phyloP scores from a whole-genome alignment of 2,329 filamentous ascomycete genomes.

The Cladophialophora exuberans region DNA sequence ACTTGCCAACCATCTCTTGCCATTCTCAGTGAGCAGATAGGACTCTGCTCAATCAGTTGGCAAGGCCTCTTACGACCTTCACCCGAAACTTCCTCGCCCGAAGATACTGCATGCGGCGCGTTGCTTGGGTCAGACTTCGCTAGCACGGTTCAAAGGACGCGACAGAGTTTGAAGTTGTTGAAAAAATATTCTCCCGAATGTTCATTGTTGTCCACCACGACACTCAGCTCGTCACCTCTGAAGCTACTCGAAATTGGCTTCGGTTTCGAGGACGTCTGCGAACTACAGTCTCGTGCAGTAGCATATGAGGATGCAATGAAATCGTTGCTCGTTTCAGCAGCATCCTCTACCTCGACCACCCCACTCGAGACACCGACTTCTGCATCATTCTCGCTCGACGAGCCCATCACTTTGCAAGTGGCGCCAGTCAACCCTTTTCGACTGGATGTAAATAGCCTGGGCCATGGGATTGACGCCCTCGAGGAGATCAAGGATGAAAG shows the following conservation, averaged over 20 bases:
- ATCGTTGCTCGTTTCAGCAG: constrained; percentile 2
- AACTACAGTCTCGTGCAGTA: constrained; percentile 10
- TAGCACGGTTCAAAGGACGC: constrained; percentile 10
- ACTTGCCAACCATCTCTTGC: constrained; percentile 11
- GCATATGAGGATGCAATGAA: constrained; percentile 24
- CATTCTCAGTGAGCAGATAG: constrained; percentile 17
- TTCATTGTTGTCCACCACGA: constrained; percentile 11
- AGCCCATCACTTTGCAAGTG: background rate
- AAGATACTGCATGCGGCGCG: background rate
- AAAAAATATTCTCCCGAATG: constrained; percentile 9
- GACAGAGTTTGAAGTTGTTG: constrained; percentile 21
- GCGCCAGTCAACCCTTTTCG: constrained; percentile 10
- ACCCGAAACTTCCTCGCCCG: background rate
- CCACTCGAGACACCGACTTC: constrained; percentile 2
- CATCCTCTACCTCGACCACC: constrained; percentile 5
- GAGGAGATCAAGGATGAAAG: constrained; percentile 4
- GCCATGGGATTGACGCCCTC: background rate
- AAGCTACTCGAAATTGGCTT: constrained; percentile 16
- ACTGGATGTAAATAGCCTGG: constrained; percentile 14
- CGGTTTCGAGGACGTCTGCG: constrained; percentile 12
- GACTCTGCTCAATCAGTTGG: constrained; percentile 1
- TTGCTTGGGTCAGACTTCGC: constrained; percentile 10
- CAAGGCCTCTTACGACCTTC: background rate
- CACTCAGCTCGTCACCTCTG: background rate
- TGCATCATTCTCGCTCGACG: constrained; percentile 8